Evolutionary conservation across 2,329 filamentous ascomycete species (phyloP).

Genomic region (Colletotrichum incanum): DNA sequence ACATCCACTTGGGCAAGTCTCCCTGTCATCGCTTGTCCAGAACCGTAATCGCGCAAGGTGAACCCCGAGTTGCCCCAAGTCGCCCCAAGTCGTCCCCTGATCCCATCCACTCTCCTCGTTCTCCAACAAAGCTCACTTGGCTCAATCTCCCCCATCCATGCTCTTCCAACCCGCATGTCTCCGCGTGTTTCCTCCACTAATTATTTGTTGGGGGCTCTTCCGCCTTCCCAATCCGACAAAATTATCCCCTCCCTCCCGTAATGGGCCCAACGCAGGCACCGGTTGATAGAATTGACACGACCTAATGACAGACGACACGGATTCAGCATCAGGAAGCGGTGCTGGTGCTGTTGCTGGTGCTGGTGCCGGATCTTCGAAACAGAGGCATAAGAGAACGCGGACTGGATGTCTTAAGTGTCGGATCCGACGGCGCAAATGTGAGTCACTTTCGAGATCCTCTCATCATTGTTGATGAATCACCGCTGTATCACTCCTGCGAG

Average conservation of each 20-base stretch:
- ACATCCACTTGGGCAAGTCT: too few relatives aligned
- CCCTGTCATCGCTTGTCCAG: conserved; percentile 1
- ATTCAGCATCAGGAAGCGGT: conserved; percentile 25
- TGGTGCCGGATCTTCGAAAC: conserved; percentile 15
- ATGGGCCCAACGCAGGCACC: conserved; percentile 21
- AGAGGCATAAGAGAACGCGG: conserved; percentile 51
- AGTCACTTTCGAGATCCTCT: conserved; percentile 36
- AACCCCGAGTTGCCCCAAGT: neutral
- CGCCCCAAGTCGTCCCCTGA: neutral
- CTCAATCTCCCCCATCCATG: neutral
- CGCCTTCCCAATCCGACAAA: conserved; percentile 43
- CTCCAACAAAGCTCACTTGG: neutral
- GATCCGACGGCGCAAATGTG: conserved; percentile 64
- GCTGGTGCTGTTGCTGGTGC: conserved; percentile 4
- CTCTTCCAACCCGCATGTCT: conserved; percentile 17
- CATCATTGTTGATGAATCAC: neutral
- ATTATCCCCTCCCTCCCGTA: conserved; percentile 33
- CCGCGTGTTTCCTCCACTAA: conserved; percentile 29
- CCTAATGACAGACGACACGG: conserved; percentile 37
- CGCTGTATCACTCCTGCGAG: neutral
- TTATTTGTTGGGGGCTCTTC: conserved; percentile 30
- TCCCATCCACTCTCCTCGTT: neutral
- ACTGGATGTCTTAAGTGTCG: conserved; percentile 66
- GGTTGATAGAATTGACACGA: neutral
- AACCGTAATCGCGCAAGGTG: conserved; percentile 9